Evolutionary conservation across 73 alveolate genomes (phyloP).

Genomic region (Tetrahymena borealis): DNA sequence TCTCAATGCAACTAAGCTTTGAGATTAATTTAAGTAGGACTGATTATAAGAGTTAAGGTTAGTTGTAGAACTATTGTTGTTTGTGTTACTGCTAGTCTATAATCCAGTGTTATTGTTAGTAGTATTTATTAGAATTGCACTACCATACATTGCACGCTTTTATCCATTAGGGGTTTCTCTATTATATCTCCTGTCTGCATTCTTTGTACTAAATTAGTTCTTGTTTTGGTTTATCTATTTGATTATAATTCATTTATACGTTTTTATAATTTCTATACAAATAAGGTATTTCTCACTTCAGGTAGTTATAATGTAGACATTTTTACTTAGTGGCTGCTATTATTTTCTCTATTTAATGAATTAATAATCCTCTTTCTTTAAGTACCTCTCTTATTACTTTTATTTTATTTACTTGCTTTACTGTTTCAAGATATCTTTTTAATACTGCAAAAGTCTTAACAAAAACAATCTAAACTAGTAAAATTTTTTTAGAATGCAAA

Average conservation of each 20-base stretch:
- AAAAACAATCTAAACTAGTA: not conserved
- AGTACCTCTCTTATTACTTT: not conserved
- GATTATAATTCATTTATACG: not conserved
- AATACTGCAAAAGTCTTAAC: not conserved
- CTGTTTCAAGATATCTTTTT: not conserved
- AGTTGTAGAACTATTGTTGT: not conserved
- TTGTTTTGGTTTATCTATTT: not conserved
- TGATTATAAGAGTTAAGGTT: not conserved
- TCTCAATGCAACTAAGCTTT: not conserved
- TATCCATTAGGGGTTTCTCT: not conserved
- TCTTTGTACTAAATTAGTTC: not conserved
- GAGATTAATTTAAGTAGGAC: not conserved
- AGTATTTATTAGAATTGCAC: not conserved
- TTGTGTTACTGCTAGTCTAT: not conserved
- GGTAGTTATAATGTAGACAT: not conserved
- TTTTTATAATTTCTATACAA: not conserved
- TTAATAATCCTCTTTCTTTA: not conserved
- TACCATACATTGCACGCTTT: not conserved
- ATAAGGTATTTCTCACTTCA: not conserved
- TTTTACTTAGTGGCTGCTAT: not conserved
- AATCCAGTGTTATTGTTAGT: not conserved
- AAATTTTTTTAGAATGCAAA: not conserved
- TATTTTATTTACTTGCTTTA: not conserved
- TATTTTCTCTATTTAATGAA: not conserved
- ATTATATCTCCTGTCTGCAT: not conserved